Evolutionary conservation across 108 stramenopile genomes (phyloP).

Genomic region (Fragilaria radians): DNA sequence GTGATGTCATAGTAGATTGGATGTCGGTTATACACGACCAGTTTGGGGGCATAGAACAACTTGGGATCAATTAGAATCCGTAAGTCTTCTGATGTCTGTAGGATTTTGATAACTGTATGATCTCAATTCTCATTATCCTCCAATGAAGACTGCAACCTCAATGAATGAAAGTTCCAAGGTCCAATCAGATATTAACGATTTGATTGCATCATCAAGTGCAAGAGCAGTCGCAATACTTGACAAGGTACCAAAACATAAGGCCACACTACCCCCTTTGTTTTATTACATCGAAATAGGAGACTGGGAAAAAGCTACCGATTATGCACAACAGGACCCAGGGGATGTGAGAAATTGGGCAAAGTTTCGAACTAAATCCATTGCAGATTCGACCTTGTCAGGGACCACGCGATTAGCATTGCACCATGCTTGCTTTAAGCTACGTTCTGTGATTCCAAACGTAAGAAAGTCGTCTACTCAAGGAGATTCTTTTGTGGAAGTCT

Average conservation of each 20-base stretch:
- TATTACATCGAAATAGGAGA: constrained; percentile 51
- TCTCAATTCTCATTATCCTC: too few relatives aligned
- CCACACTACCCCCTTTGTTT: constrained; percentile 35
- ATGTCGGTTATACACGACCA: too few relatives aligned
- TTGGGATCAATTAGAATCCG: too few relatives aligned
- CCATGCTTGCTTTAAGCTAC: constrained; percentile 82
- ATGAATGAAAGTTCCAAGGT: too few relatives aligned
- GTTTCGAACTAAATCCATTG: constrained; percentile 23
- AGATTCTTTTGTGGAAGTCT: constrained; percentile 74
- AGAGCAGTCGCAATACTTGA: too few relatives aligned
- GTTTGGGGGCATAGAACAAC: too few relatives aligned
- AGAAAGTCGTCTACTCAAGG: constrained; percentile 9
- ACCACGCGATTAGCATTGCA: constrained; percentile 79
- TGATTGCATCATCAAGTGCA: too few relatives aligned
- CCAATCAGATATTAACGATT: too few relatives aligned
- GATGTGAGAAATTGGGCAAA: constrained; percentile 49
- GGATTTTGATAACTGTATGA: too few relatives aligned
- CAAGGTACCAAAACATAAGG: constrained; percentile 2
- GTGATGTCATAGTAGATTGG: too few relatives aligned
- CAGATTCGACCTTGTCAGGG: constrained; percentile 28
- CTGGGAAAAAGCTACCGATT: constrained; percentile 34
- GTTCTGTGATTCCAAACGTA: constrained; percentile 36
- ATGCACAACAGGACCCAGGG: constrained; percentile 35
- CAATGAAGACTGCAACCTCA: too few relatives aligned
- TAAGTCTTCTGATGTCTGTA: too few relatives aligned